These are phyloP conservation scores for Nepenthes mirabilis DNA, from an alignment of 148 eudicot genomes.

Conservation along the genomic window DNA sequence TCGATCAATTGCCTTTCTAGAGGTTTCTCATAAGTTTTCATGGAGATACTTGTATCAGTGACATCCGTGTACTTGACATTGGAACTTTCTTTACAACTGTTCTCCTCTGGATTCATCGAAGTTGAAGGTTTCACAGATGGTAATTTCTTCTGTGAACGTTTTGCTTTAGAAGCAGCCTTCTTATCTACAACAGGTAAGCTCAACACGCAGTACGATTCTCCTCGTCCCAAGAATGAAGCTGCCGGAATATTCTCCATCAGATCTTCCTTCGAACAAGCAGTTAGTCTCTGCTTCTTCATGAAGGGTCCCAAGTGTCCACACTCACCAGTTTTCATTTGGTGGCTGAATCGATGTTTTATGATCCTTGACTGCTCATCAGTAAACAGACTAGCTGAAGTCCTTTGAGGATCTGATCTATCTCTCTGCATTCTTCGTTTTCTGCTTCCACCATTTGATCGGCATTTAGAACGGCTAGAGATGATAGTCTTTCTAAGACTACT, in stretches of 20 bases:
- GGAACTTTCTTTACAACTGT: background rate
- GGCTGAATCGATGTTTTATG: conserved; percentile 2
- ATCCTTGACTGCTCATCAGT: background rate
- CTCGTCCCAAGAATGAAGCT: background rate
- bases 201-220: background rate
- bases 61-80: background rate
- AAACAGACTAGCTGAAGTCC: background rate
- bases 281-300: conserved; percentile 8
- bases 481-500: background rate
- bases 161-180: background rate
- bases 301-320: background rate
- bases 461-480: background rate
- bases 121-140: background rate
- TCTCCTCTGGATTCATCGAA: conserved; percentile 1
- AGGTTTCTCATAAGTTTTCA: background rate
- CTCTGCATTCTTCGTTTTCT: background rate
- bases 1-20: conserved; percentile 8
- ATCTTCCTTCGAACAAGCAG: conserved; percentile 5
- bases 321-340: background rate
- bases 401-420: background rate
- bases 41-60: background rate
- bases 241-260: background rate
- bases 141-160: background rate
- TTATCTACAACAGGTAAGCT: conserved; percentile 2
- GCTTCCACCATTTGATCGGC: conserved; percentile 1